Conservation (phyloP, 73 alveolate species). For the Stentor roeselii region DNA sequence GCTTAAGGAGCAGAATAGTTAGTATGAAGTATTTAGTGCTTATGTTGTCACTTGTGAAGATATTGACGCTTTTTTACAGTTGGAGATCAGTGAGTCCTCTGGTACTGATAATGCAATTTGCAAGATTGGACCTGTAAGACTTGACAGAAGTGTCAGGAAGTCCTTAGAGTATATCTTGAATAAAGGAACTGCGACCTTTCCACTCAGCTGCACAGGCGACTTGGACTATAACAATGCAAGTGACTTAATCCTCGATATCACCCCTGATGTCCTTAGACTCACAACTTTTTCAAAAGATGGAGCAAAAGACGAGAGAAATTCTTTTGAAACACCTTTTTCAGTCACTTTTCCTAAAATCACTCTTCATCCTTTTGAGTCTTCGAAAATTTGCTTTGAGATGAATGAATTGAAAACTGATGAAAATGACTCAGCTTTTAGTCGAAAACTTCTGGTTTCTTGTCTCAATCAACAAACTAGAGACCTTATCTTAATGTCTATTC, state of each 20-base stretch:
- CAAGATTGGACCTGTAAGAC: neutral
- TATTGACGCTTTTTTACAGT: neutral
- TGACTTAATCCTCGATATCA: neutral
- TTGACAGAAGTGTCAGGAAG: slow-evolving; percentile 1
- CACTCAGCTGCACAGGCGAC: neutral
- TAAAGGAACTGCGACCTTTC: slow-evolving; percentile 5
- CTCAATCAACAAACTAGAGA: neutral
- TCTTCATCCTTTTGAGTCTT: neutral
- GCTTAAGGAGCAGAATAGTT: no score
- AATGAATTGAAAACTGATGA: neutral
- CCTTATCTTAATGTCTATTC: neutral
- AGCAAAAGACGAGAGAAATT: neutral
- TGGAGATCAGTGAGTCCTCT: neutral
- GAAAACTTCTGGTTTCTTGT: neutral
- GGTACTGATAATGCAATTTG: slow-evolving; percentile 12
- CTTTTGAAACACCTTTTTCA: neutral
- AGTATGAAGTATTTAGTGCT: neutral
- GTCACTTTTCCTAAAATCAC: neutral
- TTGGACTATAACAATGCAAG: neutral
- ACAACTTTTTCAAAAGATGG: neutral
- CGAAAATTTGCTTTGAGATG: neutral
- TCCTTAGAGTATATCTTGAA: neutral
- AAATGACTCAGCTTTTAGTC: slow-evolving; percentile 20
- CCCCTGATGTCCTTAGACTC: neutral
- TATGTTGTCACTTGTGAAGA: slow-evolving; percentile 11